Conservation (phyloP, 306 rosid species). For the Betula pendula region DNA sequence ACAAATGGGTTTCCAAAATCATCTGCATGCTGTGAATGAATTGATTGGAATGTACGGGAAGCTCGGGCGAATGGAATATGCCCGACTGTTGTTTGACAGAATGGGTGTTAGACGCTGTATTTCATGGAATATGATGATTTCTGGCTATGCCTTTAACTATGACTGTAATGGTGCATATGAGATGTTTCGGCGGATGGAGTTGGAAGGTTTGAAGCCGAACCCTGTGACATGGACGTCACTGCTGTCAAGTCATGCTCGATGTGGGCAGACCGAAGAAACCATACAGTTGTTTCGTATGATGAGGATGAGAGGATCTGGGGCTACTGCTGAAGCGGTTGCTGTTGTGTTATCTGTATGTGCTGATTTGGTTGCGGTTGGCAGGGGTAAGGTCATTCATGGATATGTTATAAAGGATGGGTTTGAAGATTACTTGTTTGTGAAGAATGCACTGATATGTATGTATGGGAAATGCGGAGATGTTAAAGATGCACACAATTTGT, state of each 20-base stretch:
- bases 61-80: conserved; percentile 56
- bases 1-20: conserved; percentile 58
- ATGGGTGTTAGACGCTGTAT: conserved; percentile 52
- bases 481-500: conserved; percentile 50
- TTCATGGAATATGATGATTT: conserved; percentile 77
- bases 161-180: conserved; percentile 60
- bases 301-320: conserved; percentile 49
- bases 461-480: conserved; percentile 63
- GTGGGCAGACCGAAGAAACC: conserved; percentile 55
- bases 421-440: conserved; percentile 66
- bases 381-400: conserved; percentile 62
- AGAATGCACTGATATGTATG: conserved; percentile 62
- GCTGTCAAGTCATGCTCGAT: conserved; percentile 72
- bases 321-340: conserved; percentile 69
- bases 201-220: conserved; percentile 59
- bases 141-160: conserved; percentile 62
- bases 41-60: conserved; percentile 66
- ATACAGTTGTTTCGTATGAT: conserved; percentile 51
- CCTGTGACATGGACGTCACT: conserved; percentile 82
- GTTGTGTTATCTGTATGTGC: conserved; percentile 79
- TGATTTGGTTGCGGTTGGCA: conserved; percentile 46
- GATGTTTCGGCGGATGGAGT: conserved; percentile 63
- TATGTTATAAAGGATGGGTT: conserved; percentile 72
- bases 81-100: conserved; percentile 56
- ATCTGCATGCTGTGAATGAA: conserved; percentile 67